Base-by-base conservation (phyloP, 805 yeast genomes). In the Lipomyces sp. region DNA sequence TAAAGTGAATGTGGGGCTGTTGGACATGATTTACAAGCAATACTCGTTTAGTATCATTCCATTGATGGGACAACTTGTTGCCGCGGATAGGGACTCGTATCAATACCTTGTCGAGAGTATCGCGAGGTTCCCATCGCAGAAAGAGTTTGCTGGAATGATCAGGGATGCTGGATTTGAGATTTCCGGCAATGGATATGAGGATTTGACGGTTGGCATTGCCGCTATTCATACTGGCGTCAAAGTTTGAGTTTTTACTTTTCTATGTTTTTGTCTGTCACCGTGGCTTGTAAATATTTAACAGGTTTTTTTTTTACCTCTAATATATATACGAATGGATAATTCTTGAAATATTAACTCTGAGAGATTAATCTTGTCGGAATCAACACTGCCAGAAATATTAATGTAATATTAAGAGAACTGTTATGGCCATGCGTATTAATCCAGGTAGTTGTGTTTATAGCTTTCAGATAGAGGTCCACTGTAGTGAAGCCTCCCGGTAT, bases 41-140 rank as follows among this genome's bases (percentile, higher is more conserved):
- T 95, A 96, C 84, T 90, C 97, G 15, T 90, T 90, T 77, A 89
- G 90, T 64, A 80, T 90, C 59, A 83, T 95, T 71, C 99, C 99
- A 30, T 84, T 94, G 72, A 89, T 96, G 90, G 99, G 99, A 58
- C 97, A 96, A 75, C 85, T 95, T 71, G 85, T 95, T 70, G 98
- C 98, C 51, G 90, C 94, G 74, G 99, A 95, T 77, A 87, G 96
- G 77, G 97, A 93, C 73, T 92, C 97, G 34, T 95, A 95, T 78
- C 98, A 95, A 78, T 95, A 95, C 77, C 83, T 95, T 76, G 98
- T 95, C 10, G 99, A 95, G 80, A 90, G 97, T 71, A 95, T 95
- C 72, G 88, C 89, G 76, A 86, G 86, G 75, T 95, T 95, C 82
- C 99, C 99, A 11, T 83, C 86, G 72, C 98, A 95, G 82, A 97